Conservation (phyloP, 495 filamentous ascomycete species). For the Friedmanniomyces endolithicus region DNA sequence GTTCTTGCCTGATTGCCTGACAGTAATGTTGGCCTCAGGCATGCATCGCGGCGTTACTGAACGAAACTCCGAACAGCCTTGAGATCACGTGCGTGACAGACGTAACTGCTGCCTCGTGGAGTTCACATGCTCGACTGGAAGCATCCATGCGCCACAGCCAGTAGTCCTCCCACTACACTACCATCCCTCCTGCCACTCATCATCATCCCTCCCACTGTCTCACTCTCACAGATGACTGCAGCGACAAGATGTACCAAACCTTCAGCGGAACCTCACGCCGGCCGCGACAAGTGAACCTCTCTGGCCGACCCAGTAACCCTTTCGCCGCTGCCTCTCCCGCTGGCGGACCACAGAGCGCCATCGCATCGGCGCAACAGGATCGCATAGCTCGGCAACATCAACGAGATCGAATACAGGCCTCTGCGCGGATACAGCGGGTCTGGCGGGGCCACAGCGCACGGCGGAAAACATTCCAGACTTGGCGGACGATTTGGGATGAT, state of each 20-base stretch:
- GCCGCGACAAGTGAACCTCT: constrained; percentile 85
- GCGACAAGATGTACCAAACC: constrained; percentile 60
- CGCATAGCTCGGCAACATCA: constrained; percentile 69
- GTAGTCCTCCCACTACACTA: neutral
- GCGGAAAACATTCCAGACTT: constrained; percentile 40
- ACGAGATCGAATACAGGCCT: constrained; percentile 62
- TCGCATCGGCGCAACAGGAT: constrained; percentile 77
- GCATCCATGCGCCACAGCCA: neutral
- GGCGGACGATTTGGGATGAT: constrained; percentile 59
- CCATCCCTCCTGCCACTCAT: neutral
- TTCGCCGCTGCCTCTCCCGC: constrained; percentile 43
- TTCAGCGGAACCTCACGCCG: constrained; percentile 82
- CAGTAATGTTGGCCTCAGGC: no score
- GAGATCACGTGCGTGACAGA: no score
- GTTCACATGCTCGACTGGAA: neutral
- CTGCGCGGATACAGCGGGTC: constrained; percentile 59
- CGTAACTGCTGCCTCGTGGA: neutral
- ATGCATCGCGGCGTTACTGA: no score
- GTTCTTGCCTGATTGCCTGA: no score
- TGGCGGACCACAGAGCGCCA: constrained; percentile 56
- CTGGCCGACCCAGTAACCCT: constrained; percentile 67
- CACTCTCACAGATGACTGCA: neutral
- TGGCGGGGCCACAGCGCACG: constrained; percentile 72
- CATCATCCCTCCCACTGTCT: neutral
- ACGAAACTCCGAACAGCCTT: no score